phyloP scores from a whole-genome alignment of 2,329 filamentous ascomycete genomes.

The Zasmidium citrigriseum region DNA sequence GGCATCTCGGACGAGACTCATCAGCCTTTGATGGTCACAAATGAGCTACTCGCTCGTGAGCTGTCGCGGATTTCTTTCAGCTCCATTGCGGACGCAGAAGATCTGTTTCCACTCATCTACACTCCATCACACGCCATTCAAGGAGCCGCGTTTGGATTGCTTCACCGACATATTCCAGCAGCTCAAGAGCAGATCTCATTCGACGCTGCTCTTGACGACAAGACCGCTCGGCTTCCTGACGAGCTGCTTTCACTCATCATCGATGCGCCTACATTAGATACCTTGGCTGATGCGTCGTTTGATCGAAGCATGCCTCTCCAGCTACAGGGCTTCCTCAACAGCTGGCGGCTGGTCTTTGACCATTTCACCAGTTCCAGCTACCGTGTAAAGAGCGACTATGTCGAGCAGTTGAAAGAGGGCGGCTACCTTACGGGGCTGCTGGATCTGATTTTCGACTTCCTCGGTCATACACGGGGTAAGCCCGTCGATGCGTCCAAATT shows the following conservation, averaged over 20 bases:
- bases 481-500: constrained; percentile 71
- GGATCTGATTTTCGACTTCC: constrained; percentile 78
- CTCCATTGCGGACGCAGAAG: constrained; percentile 54
- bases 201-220: constrained; percentile 71
- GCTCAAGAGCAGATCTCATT: constrained; percentile 81
- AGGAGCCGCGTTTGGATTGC: constrained; percentile 74
- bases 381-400: constrained; percentile 80
- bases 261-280: constrained; percentile 71
- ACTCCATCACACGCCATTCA: constrained; percentile 76
- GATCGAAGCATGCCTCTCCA: constrained; percentile 65
- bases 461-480: constrained; percentile 74
- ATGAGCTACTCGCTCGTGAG: constrained; percentile 70
- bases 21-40: constrained; percentile 73
- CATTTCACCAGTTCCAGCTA: constrained; percentile 66
- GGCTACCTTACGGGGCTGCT: constrained; percentile 70
- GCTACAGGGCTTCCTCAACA: constrained; percentile 78
- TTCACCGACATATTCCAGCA: constrained; percentile 77
- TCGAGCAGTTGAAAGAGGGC: constrained; percentile 73
- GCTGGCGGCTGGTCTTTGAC: constrained; percentile 89
- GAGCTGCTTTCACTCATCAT: constrained; percentile 83
- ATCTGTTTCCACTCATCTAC: constrained; percentile 74
- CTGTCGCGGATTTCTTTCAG: constrained; percentile 65
- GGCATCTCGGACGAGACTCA: constrained; percentile 55
- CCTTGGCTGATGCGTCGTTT: constrained; percentile 65
- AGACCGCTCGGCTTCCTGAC: constrained; percentile 72